Evolutionary conservation across 768 basidiomycete species (phyloP), one percentile per base, ranked within the genome.

Genomic region (Auriscalpium orientale): DNA sequence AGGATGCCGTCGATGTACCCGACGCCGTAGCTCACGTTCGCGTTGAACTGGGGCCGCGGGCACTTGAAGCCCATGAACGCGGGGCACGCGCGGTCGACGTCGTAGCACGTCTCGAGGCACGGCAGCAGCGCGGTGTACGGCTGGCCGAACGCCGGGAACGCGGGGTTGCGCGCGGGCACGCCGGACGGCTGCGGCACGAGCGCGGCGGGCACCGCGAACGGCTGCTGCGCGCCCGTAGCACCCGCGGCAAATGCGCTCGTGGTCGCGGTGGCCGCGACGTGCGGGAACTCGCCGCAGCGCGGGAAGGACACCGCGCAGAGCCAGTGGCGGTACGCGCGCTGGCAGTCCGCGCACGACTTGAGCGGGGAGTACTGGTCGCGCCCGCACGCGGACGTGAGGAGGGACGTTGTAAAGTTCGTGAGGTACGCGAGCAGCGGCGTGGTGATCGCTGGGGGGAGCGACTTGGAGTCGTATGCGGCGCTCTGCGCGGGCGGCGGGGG

Each of bases 281-380:
- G 65, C 6, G 67, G 61, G 28, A 70, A 61, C 50, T 93, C 89
- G 13, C 79, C 76, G 58, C 91, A 94, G 22, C 91, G 81, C 13
- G 89, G 81, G 64, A 95, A 78, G 9, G 84, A 81, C 15, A 85
- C 71, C 20, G 81, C 67, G 69, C 92, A 95, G 36, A 89, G 77
- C n/a, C 90, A 95, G 36, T 72, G 74, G 36, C 86, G 79, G 67
- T 94, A 95, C 21, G 81, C 82, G 20, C 68, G 68, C 59, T 85
- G 80, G 63, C 91, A 94, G 66, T 89, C 85, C 13, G 79, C 76
- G 64, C 92, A 95, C 4, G 82, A 80, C 28, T 88, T 81, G 20
- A 92, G 68, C 0, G 87, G 86, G 7, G 89, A 91, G 71, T 91
- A 95, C 54, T 75, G 65, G 65, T 92, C 90, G 33, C 88, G 79